A percentile compares a stretch with the other conserved stretches of the same genome.
These are phyloP conservation scores for Rhododendron mucronatum DNA, from an alignment of 148 eudicot genomes.

Conservation along the genomic window DNA sequence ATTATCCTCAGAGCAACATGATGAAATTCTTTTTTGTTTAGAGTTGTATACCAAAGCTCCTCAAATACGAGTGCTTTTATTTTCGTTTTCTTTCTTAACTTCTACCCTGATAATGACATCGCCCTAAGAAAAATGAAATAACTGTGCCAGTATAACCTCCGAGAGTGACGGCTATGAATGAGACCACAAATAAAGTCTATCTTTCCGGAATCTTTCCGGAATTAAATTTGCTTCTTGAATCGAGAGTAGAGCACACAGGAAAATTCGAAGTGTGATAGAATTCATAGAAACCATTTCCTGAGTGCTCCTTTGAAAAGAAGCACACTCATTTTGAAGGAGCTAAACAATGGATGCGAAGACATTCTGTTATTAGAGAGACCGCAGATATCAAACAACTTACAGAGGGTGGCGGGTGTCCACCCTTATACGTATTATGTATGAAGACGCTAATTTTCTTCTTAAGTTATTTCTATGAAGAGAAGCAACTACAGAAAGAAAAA, in stretches of 20 bases:
- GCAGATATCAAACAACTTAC: neutral
- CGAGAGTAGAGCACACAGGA: neutral
- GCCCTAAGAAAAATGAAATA: neutral
- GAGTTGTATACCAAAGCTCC: neutral
- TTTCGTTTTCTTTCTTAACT: neutral
- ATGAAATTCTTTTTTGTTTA: neutral
- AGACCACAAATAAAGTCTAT: neutral
- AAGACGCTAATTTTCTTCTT: neutral
- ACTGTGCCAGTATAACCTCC: neutral
- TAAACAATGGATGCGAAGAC: neutral
- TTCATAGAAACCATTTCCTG: neutral
- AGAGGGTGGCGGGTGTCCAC: neutral
- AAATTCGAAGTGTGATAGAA: neutral
- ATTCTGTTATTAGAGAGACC: neutral
- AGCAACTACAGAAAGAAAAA: neutral
- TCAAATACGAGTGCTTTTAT: neutral
- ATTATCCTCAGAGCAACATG: neutral
- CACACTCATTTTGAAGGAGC: neutral
- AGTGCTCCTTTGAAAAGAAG: neutral
- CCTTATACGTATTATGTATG: neutral
- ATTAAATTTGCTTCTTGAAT: neutral
- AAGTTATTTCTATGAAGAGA: neutral
- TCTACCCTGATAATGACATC: neutral
- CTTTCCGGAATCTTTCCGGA: neutral
- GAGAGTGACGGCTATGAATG: neutral